A percentile compares a stretch with the other conserved stretches of the same genome.
Conservation (phyloP, 306 rosid species). For the Prunus padus region DNA sequence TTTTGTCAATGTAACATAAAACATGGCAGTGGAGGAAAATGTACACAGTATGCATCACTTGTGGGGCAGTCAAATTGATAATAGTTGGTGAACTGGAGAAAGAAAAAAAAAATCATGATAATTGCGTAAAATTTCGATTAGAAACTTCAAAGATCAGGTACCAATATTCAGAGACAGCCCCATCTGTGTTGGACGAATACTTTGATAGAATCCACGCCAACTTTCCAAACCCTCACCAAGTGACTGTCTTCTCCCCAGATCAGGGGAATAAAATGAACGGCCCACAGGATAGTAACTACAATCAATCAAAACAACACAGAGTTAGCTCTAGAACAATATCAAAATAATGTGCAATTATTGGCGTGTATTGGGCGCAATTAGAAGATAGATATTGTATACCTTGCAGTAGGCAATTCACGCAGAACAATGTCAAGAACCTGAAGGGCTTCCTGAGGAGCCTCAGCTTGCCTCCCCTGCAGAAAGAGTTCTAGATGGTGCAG, state of each 20-base stretch:
- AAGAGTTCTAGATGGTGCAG: constrained; percentile 91
- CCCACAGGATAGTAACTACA: constrained; percentile 85
- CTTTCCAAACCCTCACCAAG: constrained; percentile 97
- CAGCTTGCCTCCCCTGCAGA: constrained; percentile 82
- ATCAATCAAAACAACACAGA: neutral
- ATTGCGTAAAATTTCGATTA: neutral
- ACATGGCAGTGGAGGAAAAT: neutral
- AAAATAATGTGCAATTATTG: neutral
- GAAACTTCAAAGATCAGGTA: constrained; percentile 13
- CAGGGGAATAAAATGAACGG: constrained; percentile 90
- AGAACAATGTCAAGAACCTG: constrained; percentile 95
- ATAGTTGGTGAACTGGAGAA: neutral
- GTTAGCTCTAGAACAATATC: neutral
- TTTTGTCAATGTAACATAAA: constrained; percentile 6
- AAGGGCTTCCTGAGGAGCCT: constrained; percentile 97
- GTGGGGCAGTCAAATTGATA: neutral
- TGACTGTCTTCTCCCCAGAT: constrained; percentile 76
- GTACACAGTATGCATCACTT: neutral
- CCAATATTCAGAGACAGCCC: constrained; percentile 91
- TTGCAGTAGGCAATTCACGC: constrained; percentile 83
- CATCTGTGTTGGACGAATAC: constrained; percentile 98
- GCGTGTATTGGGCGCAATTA: neutral
- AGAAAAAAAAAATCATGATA: neutral
- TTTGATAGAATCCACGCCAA: constrained; percentile 98
- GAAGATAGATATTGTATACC: constrained; percentile 33